These are phyloP conservation scores for Esteya vermicola DNA, from an alignment of 2,329 filamentous ascomycete species.

Conservation along the genomic window DNA sequence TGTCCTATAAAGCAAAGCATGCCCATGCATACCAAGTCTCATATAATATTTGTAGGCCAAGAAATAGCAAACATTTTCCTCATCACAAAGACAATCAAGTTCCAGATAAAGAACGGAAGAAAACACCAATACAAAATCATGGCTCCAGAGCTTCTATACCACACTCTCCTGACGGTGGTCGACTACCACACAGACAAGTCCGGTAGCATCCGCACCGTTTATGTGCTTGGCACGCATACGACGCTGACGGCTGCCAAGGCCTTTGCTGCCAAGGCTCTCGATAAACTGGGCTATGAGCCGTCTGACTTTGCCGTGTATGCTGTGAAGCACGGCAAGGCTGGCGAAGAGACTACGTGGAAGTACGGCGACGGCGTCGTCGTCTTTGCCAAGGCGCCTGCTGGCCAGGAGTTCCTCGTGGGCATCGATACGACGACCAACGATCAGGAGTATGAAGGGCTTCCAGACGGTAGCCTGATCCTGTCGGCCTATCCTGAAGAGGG, in stretches of 20 bases:
- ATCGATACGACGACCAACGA: conserved; percentile 24
- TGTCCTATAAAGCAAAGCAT: too few relatives aligned
- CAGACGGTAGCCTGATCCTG: conserved; percentile 12
- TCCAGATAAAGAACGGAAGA: too few relatives aligned
- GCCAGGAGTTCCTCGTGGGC: conserved; percentile 22
- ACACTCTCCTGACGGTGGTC: conserved; percentile 21
- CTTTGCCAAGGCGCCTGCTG: conserved; percentile 20
- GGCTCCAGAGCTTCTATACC: conserved; percentile 21
- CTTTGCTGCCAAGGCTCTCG: conserved; percentile 18
- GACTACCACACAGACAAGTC: conserved; percentile 18
- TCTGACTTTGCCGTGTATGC: conserved; percentile 23
- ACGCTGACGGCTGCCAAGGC: conserved; percentile 21
- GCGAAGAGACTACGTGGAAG: conserved; percentile 14
- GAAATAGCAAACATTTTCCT: too few relatives aligned
- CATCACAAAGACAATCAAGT: too few relatives aligned
- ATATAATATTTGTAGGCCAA: too few relatives aligned
- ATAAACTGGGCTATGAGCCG: conserved; percentile 19
- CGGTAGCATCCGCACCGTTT: conserved; percentile 16
- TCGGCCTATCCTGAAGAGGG: conserved; percentile 7
- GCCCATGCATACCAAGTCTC: too few relatives aligned
- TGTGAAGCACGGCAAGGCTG: conserved; percentile 5
- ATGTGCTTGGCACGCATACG: conserved; percentile 24
- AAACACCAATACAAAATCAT: too few relatives aligned
- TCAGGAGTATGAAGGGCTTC: conserved; percentile 13
- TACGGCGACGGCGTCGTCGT: conserved; percentile 24